Conservation (phyloP, 768 basidiomycete genomes). For the Auricularia heimuer region DNA sequence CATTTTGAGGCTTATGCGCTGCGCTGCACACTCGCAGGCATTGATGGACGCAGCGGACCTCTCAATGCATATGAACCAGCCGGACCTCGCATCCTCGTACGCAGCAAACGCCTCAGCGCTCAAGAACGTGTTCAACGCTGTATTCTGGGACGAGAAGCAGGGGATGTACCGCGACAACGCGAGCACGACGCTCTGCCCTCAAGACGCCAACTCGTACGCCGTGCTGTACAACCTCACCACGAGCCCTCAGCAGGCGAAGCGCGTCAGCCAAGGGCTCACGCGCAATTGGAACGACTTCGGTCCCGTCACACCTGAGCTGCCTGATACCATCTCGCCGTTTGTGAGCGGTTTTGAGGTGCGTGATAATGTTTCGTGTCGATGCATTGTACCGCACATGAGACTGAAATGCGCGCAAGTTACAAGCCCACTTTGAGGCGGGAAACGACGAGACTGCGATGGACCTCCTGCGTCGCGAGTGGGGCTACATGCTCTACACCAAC, state of each 20-base stretch:
- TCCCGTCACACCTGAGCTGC: conserved; percentile 44
- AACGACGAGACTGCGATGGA: conserved; percentile 44
- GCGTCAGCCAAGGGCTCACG: conserved; percentile 37
- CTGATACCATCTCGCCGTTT: conserved; percentile 50
- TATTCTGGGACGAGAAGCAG: conserved; percentile 38
- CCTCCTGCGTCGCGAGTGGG: conserved; percentile 45
- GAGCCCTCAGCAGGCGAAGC: conserved; percentile 25
- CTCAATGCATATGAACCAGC: conserved; percentile 29
- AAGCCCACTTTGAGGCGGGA: conserved; percentile 47
- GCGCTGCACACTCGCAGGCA: conserved; percentile 24
- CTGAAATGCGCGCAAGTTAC: conserved; percentile 26
- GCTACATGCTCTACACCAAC: conserved; percentile 48
- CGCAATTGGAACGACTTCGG: conserved; percentile 46
- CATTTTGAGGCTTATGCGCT: too few species aligned
- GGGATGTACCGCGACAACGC: conserved; percentile 48
- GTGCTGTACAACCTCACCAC: conserved; percentile 42
- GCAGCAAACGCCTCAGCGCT: conserved; percentile 37
- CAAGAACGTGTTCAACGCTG: conserved; percentile 39
- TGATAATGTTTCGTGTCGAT: not conserved
- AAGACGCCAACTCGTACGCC: conserved; percentile 53
- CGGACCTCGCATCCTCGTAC: conserved; percentile 30
- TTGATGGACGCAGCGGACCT: conserved; percentile 38
- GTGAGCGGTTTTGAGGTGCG: conserved; percentile 22
- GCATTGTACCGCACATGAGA: not conserved
- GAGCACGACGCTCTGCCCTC: conserved; percentile 42